These are phyloP conservation scores for Apiospora pterosperma DNA, from an alignment of 2,329 filamentous ascomycete genomes.

Conservation along the genomic window DNA sequence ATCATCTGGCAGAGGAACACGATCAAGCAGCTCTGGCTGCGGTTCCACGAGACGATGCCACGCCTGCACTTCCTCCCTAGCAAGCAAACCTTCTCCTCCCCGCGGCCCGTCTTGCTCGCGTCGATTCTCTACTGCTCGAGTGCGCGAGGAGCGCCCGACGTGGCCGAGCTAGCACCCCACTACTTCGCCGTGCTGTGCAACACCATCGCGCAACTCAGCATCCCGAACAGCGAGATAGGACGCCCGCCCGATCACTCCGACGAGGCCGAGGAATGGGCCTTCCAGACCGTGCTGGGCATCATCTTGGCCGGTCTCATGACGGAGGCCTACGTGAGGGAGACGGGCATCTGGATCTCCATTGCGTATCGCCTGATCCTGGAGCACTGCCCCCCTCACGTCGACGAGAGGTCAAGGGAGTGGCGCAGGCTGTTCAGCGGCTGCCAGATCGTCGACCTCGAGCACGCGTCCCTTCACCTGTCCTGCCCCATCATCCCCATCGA, in stretches of 20 bases:
- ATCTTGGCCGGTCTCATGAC: constrained; percentile 37
- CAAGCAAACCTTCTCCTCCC: constrained; percentile 38
- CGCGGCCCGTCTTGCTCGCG: constrained; percentile 38
- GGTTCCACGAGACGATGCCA: constrained; percentile 41
- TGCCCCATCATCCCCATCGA: constrained; percentile 38
- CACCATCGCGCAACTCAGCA: constrained; percentile 37
- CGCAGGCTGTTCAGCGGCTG: constrained; percentile 33
- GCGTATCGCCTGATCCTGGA: constrained; percentile 38
- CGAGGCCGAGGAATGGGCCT: constrained; percentile 34
- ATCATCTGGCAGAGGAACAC: constrained; percentile 29
- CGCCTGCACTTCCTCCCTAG: constrained; percentile 41
- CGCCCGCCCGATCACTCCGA: constrained; percentile 17
- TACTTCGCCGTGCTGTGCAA: constrained; percentile 35
- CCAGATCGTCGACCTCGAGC: constrained; percentile 41
- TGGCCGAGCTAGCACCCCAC: constrained; percentile 31
- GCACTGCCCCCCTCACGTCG: constrained; percentile 34
- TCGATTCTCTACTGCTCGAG: constrained; percentile 41
- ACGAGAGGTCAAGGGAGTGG: constrained; percentile 37
- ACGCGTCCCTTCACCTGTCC: constrained; percentile 38
- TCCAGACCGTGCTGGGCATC: constrained; percentile 39
- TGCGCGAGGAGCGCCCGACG: constrained; percentile 27
- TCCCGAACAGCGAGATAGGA: constrained; percentile 29
- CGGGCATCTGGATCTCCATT: constrained; percentile 40
- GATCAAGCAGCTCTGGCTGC: constrained; percentile 32
- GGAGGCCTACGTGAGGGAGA: constrained; percentile 38